Conservation (phyloP, 371 early-diverging fungal genomes). For the Hamiltosporidium magnivora region DNA sequence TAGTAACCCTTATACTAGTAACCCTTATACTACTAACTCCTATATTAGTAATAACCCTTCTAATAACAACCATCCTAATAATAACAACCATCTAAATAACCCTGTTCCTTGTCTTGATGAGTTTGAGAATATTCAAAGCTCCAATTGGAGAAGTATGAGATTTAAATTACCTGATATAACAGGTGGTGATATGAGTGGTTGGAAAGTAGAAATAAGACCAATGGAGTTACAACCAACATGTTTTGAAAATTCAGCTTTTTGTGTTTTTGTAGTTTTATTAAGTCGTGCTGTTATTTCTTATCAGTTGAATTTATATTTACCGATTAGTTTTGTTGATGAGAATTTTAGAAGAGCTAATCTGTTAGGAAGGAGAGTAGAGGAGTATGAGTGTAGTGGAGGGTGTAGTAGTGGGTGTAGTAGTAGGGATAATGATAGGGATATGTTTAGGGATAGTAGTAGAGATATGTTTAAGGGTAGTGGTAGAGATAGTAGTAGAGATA, state of each 20-base stretch:
- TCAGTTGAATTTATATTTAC: slow-evolving; percentile 81
- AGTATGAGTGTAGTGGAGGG: background rate
- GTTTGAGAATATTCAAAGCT: slow-evolving; percentile 79
- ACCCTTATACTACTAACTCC: background rate
- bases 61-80: no score
- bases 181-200: slow-evolving; percentile 68
- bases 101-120: slow-evolving; percentile 13
- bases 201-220: slow-evolving; percentile 92
- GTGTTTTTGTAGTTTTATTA: slow-evolving; percentile 75
- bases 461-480: background rate
- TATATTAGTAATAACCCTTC: no score
- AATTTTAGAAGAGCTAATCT: slow-evolving; percentile 3
- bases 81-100: no score
- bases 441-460: background rate
- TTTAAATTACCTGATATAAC: slow-evolving; percentile 79
- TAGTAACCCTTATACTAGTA: background rate
- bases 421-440: background rate
- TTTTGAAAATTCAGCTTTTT: slow-evolving; percentile 87
- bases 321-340: slow-evolving; percentile 58
- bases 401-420: background rate
- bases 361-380: background rate
- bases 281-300: slow-evolving; percentile 74
- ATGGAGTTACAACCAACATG: slow-evolving; percentile 93
- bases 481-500: background rate
- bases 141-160: slow-evolving; percentile 96